Evolutionary conservation across 176 grass and related monocot species (phyloP).

Genomic region (Tillandsia fasciculata): DNA sequence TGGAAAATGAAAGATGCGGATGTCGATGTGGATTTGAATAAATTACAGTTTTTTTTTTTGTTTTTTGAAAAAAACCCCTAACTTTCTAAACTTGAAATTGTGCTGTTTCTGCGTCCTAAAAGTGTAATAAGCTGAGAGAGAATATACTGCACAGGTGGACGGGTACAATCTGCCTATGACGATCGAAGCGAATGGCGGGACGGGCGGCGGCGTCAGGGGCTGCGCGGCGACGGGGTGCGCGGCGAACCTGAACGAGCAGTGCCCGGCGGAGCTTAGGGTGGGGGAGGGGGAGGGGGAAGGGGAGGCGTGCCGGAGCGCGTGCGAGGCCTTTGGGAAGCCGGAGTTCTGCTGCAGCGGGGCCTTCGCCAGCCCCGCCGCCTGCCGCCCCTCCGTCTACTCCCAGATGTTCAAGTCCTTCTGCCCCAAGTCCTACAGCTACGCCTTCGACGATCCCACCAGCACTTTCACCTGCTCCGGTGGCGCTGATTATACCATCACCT

Average conservation of each 20-base stretch:
- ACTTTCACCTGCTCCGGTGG: constrained; percentile 85
- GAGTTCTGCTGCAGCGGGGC: constrained; percentile 94
- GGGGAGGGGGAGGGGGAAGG: constrained; percentile 33
- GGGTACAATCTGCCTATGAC: constrained; percentile 80
- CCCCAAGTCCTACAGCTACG: constrained; percentile 98
- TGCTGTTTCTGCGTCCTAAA: constrained; percentile 19
- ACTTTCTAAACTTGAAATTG: too few relatives aligned
- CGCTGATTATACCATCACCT: constrained; percentile 73
- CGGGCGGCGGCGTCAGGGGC: neutral
- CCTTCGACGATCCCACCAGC: constrained; percentile 79
- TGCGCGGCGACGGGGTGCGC: constrained; percentile 65
- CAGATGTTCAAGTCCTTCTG: constrained; percentile 83
- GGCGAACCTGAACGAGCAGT: constrained; percentile 63
- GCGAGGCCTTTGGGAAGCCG: constrained; percentile 79
- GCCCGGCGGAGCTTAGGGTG: constrained; percentile 60
- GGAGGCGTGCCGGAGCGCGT: constrained; percentile 76
- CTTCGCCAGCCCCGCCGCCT: constrained; percentile 68
- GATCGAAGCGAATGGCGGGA: constrained; percentile 38
- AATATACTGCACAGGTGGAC: neutral
- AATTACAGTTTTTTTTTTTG: too few relatives aligned
- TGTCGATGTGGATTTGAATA: too few relatives aligned
- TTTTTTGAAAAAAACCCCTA: too few relatives aligned
- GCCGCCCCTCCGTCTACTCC: constrained; percentile 62
- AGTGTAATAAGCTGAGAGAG: neutral
- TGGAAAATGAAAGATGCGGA: too few relatives aligned